phyloP scores from a whole-genome alignment of 2,329 filamentous ascomycete species.

The Cytospora leucostoma region DNA sequence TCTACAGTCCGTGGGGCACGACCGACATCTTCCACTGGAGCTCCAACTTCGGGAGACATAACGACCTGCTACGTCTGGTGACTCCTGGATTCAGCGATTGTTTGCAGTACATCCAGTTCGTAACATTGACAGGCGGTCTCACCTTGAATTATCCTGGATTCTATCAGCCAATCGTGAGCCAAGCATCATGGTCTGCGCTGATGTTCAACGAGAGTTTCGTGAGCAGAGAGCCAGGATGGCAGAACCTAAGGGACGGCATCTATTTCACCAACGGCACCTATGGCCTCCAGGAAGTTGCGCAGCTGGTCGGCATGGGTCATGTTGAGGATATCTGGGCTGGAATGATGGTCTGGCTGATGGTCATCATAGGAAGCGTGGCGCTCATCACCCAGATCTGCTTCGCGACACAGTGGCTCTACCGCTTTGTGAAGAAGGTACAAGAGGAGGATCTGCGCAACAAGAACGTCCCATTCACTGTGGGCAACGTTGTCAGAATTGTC shows the following conservation, averaged over 20 bases:
- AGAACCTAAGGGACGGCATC: constrained; percentile 78
- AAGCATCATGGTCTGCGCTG: constrained; percentile 82
- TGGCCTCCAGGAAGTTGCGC: constrained; percentile 76
- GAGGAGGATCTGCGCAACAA: constrained; percentile 89
- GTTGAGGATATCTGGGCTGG: constrained; percentile 87
- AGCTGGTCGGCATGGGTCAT: constrained; percentile 77
- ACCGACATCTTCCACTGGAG: constrained; percentile 91
- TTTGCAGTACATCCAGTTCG: constrained; percentile 93
- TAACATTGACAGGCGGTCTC: constrained; percentile 82
- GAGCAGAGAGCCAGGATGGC: constrained; percentile 63
- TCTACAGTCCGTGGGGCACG: constrained; percentile 93
- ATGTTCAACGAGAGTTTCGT: constrained; percentile 94
- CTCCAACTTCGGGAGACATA: constrained; percentile 95
- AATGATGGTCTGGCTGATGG: constrained; percentile 87
- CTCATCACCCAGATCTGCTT: constrained; percentile 77
- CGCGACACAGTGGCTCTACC: constrained; percentile 72
- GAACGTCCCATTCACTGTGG: constrained; percentile 83
- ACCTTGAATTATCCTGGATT: constrained; percentile 90
- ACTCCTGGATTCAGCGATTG: constrained; percentile 97
- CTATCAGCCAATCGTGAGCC: constrained; percentile 88
- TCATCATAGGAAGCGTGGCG: constrained; percentile 69
- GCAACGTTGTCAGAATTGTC: constrained; percentile 79
- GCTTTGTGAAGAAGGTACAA: constrained; percentile 67
- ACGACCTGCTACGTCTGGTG: constrained; percentile 85
- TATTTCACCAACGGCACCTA: constrained; percentile 78